A percentile compares a stretch with the other conserved stretches of the same genome.
phyloP scores from a whole-genome alignment of 371 early-diverging fungal genomes.

The Synchytrium microbalum region DNA sequence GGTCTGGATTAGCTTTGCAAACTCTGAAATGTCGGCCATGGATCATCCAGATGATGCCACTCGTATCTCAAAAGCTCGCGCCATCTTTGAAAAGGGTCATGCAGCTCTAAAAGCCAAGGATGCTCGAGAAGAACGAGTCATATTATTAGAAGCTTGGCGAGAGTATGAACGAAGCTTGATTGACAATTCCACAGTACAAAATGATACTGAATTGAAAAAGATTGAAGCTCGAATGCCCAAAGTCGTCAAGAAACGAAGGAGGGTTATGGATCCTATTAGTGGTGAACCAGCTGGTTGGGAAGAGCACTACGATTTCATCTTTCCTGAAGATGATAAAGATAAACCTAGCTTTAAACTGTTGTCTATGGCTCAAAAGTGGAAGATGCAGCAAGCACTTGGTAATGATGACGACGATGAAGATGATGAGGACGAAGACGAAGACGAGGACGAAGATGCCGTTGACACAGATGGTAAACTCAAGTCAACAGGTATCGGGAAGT shows the following conservation, averaged over 20 bases:
- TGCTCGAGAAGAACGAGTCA: conserved; percentile 56
- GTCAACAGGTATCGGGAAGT: too few relatives aligned
- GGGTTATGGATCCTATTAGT: conserved; percentile 3
- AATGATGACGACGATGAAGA: conserved; percentile 7
- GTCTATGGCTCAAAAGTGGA: conserved; percentile 88
- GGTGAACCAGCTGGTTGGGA: conserved; percentile 55
- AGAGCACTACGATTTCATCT: conserved; percentile 96
- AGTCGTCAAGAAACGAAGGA: conserved; percentile 77
- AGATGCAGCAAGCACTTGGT: conserved; percentile 28
- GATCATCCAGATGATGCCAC: conserved; percentile 28
- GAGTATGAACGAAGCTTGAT: conserved; percentile 81
- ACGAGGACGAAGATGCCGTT: too few relatives aligned
- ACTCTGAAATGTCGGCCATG: conserved; percentile 60
- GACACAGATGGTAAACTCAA: too few relatives aligned
- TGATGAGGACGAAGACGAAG: conserved; percentile 11
- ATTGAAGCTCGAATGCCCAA: conserved; percentile 75
- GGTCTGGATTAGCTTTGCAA: conserved; percentile 89
- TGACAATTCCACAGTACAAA: conserved; percentile 51
- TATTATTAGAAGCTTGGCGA: conserved; percentile 86
- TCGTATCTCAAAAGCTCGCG: conserved; percentile 51
- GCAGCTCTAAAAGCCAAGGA: conserved; percentile 57
- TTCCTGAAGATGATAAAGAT: conserved; percentile 88
- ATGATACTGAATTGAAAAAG: conserved; percentile 23
- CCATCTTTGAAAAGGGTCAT: conserved; percentile 67
- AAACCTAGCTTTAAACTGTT: conserved; percentile 80